Evolutionary conservation across 148 eudicot species (phyloP), one percentile per base, ranked within the genome.

Genomic region (Vaccinium macrocarpon): DNA sequence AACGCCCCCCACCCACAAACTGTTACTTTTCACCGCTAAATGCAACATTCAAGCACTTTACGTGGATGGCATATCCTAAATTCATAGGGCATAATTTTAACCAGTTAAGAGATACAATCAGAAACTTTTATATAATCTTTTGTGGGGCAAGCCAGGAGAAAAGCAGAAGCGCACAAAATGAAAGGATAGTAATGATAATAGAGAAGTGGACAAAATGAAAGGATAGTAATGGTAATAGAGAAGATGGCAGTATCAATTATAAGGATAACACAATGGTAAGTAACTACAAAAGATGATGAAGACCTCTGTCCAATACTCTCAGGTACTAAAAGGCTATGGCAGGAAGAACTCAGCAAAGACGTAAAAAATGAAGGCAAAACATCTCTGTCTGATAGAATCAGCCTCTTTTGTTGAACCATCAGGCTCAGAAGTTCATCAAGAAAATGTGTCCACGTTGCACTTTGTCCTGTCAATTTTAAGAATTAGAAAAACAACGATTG

Each of bases 361-460:
- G 92, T 89, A 74, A 95, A 90, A 23, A 96, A 87, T 18, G 95
- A 87, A 59, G 94, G 84, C 80, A 95, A 93, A 78, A 91, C 81
- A 80, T 90, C 89, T 85, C 80, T 87, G 87, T 95, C 98, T 11
- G 98, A 97, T 50, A 95, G 59, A 64, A 97, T 92, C 76, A 95
- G 81, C 88, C 90, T 95, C 90, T 91, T 92, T 84, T 93, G 99
- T 89, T 92, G 92, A 88, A 93, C 90, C 85, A 95, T 77, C 87
- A 90, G 79, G 83, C 82, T 83, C 84, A 95, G 84, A 84, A 97
- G 88, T 78, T 91, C 94, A 57, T 91, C 92, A 42, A 93, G 89
- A 78, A 90, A 92, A 80, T 92, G 86, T 81, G 89, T 83, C 91
- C 91, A 86, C 70, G 80, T 80, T 76, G 89, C 91, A 84, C 82